phyloP scores from a whole-genome alignment of 805 yeast genomes.

The Torulaspora microellipsoides region DNA sequence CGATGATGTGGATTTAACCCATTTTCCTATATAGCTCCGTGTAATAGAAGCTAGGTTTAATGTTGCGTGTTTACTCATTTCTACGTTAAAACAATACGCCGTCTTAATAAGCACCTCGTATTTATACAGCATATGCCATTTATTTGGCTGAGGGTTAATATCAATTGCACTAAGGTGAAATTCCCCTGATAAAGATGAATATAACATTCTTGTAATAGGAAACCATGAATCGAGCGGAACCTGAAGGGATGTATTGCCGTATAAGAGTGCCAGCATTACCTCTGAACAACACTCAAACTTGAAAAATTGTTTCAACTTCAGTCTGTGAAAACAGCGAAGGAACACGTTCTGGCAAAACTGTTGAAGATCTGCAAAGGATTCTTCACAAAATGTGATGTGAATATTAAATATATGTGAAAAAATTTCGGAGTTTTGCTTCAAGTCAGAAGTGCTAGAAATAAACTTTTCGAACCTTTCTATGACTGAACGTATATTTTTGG shows the following conservation, averaged over 20 bases:
- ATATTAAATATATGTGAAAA: conserved; percentile 23
- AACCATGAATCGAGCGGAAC: conserved; percentile 19
- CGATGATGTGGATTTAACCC: conserved; percentile 20
- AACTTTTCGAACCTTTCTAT: conserved; percentile 22
- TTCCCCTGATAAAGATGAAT: conserved; percentile 10
- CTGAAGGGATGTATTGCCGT: conserved; percentile 7
- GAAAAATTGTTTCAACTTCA: conserved; percentile 9
- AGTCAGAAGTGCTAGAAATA: conserved; percentile 12
- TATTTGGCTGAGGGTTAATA: conserved; percentile 9
- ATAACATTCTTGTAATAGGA: conserved; percentile 22
- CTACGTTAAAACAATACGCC: conserved; percentile 34
- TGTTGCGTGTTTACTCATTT: conserved; percentile 32
- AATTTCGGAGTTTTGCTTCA: conserved; percentile 11
- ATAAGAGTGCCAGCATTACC: conserved; percentile 26
- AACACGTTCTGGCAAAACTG: conserved; percentile 15
- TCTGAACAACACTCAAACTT: conserved; percentile 22
- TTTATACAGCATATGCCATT: conserved; percentile 22
- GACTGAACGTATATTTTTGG: neutral
- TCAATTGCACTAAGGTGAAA: conserved; percentile 5
- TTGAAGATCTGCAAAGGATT: conserved; percentile 10
- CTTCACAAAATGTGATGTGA: conserved; percentile 9
- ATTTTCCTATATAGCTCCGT: conserved; percentile 30
- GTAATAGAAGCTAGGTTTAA: conserved; percentile 32
- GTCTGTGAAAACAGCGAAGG: conserved; percentile 11
- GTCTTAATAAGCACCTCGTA: conserved; percentile 34